phyloP scores from a whole-genome alignment of 305 asterid genomes.

The Fraxinus baroniana region DNA sequence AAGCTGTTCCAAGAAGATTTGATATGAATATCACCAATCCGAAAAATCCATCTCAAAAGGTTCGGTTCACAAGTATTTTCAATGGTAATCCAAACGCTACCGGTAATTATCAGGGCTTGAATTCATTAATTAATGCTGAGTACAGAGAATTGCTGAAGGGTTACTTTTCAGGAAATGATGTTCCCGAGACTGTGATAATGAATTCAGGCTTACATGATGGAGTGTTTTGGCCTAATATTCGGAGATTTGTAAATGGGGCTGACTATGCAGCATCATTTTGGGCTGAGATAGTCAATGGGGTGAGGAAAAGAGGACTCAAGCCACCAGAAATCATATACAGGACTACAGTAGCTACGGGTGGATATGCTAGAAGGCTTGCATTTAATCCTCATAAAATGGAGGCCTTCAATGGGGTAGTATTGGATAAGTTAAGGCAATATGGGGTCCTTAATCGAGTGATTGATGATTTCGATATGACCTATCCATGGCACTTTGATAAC shows the following conservation, averaged over 20 bases:
- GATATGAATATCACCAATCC: constrained; percentile 79
- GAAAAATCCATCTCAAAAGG: constrained; percentile 47
- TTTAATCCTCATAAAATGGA: constrained; percentile 92
- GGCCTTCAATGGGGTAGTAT: constrained; percentile 79
- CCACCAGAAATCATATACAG: constrained; percentile 65
- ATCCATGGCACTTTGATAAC: constrained; percentile 89
- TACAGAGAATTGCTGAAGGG: background rate
- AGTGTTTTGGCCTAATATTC: constrained; percentile 57
- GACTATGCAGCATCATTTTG: constrained; percentile 69
- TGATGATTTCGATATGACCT: constrained; percentile 83
- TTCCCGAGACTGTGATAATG: constrained; percentile 76
- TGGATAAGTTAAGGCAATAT: constrained; percentile 68
- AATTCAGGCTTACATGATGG: constrained; percentile 93
- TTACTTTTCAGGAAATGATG: constrained; percentile 15
- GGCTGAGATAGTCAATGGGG: constrained; percentile 57
- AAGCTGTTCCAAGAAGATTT: constrained; percentile 53
- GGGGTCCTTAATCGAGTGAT: constrained; percentile 50
- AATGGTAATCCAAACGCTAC: constrained; percentile 72
- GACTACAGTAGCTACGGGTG: constrained; percentile 84
- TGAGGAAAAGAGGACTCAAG: constrained; percentile 42
- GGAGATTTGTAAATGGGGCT: constrained; percentile 61
- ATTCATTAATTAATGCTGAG: background rate
- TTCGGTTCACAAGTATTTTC: constrained; percentile 77
- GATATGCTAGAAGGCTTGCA: constrained; percentile 64
- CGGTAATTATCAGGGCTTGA: constrained; percentile 42